Conservation (phyloP, 441 rosid species). For the Cnidoscolus chayamansa region DNA sequence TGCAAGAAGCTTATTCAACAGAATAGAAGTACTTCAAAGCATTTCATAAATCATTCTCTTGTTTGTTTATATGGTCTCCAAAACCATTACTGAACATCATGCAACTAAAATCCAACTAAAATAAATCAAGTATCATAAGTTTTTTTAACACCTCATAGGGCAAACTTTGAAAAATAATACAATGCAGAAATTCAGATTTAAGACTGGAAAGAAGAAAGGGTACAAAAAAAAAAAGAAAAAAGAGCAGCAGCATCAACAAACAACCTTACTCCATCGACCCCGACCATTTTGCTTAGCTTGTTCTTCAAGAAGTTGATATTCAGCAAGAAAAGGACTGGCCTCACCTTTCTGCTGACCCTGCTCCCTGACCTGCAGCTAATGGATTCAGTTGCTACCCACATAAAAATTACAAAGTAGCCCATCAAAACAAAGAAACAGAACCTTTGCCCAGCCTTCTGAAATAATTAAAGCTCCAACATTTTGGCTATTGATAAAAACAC, state of each 20-base stretch:
- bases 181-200: background rate
- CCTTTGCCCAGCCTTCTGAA: slow-evolving; percentile 91
- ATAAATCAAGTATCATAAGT: background rate
- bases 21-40: background rate
- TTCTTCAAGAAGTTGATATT: slow-evolving; percentile 60
- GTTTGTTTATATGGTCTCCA: background rate
- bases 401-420: background rate
- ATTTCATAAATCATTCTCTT: background rate
- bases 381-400: slow-evolving; percentile 18
- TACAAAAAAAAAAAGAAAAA: background rate
- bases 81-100: background rate
- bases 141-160: background rate
- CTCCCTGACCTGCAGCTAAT: slow-evolving; percentile 65
- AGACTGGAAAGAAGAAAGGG: background rate
- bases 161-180: too few relatives aligned
- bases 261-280: slow-evolving; percentile 90
- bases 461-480: slow-evolving; percentile 67
- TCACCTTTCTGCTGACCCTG: slow-evolving; percentile 82
- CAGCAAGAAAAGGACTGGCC: slow-evolving; percentile 74
- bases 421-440: slow-evolving; percentile 26
- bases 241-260: background rate
- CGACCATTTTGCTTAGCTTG: slow-evolving; percentile 76
- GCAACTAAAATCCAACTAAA: background rate
- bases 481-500: slow-evolving; percentile 67
- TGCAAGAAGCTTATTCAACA: background rate